Conservation (phyloP, 129 eudicot genomes). For the Daucus carota region DH1_v3.0 NC_030383.2:3961001-3961500, state of each 20-base stretch:
- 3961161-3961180: slow-evolving; percentile 71
- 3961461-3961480: slow-evolving; percentile 88
- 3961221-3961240: slow-evolving; percentile 76
- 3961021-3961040: slow-evolving; percentile 85
- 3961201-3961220: slow-evolving; percentile 83
- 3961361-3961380: slow-evolving; percentile 63
- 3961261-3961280: slow-evolving; percentile 72
- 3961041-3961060: slow-evolving; percentile 82
- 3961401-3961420: slow-evolving; percentile 85
- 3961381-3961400: slow-evolving; percentile 74
- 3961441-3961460: slow-evolving; percentile 63
- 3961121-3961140: slow-evolving; percentile 85
- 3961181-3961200: slow-evolving; percentile 75
- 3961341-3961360: slow-evolving; percentile 77
- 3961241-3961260: slow-evolving; percentile 63
- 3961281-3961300: slow-evolving; percentile 69
- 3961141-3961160: slow-evolving; percentile 88
- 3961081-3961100: slow-evolving; percentile 79
- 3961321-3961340: slow-evolving; percentile 80
- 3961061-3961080: slow-evolving; percentile 82
- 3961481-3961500: slow-evolving; percentile 72
- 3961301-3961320: slow-evolving; percentile 80
- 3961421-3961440: slow-evolving; percentile 61
- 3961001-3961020: slow-evolving; percentile 52
- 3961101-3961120: slow-evolving; percentile 87